Conservation (phyloP, 306 rosid species). For the Vigna unguiculata region DNA sequence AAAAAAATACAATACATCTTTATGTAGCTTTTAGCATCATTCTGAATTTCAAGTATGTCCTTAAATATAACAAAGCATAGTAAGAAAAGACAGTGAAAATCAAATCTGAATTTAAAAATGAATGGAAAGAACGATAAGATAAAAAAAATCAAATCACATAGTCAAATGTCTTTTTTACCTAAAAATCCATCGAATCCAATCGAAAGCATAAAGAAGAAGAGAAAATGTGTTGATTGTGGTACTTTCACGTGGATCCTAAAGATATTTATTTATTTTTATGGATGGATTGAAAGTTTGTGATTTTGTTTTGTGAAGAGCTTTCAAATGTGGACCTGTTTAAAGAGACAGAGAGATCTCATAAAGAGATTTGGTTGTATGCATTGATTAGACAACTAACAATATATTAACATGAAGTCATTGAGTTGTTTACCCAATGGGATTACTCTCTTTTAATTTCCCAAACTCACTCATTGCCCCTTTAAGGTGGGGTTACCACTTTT, state of each 20-base stretch:
- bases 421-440: constrained; percentile 55
- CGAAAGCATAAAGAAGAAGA: neutral
- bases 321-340: constrained; percentile 42
- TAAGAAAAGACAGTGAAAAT: neutral
- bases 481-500: constrained; percentile 55
- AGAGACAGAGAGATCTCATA: constrained; percentile 71
- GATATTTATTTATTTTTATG: constrained; percentile 15
- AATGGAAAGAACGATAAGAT: neutral
- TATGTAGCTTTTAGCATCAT: too few species aligned
- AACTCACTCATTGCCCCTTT: constrained; percentile 58
- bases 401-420: constrained; percentile 52
- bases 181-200: neutral
- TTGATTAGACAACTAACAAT: constrained; percentile 59
- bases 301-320: constrained; percentile 43
- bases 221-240: constrained; percentile 22
- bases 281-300: constrained; percentile 42
- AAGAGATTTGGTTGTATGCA: constrained; percentile 74
- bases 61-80: neutral
- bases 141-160: neutral
- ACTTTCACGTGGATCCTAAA: constrained; percentile 40
- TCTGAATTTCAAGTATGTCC: neutral
- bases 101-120: neutral
- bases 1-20: too few species aligned
- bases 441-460: constrained; percentile 51
- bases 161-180: neutral